Percentiles rank a stretch among this genome's conserved stretches.
phyloP scores from a whole-genome alignment of 179 eudicot species.

The Vitellaria paradoxa region DNA sequence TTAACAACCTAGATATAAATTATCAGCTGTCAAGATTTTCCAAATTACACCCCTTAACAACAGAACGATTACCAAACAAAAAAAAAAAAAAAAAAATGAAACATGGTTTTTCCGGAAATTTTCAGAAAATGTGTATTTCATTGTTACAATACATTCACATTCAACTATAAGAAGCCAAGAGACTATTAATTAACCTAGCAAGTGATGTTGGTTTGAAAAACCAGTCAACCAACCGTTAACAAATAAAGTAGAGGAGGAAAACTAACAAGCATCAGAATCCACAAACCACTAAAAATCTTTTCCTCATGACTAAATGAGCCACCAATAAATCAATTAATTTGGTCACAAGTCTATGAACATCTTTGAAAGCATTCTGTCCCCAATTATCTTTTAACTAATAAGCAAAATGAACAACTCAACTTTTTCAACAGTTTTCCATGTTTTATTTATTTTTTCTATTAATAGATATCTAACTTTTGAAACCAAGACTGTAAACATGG shows the following conservation, averaged over 20 bases:
- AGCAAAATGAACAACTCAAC: not conserved
- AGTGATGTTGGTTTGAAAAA: not conserved
- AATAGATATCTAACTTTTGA: not conserved
- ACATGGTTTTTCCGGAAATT: not conserved
- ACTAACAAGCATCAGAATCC: not conserved
- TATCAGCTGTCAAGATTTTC: not conserved
- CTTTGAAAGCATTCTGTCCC: not conserved
- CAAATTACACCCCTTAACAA: not conserved
- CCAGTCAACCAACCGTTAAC: not conserved
- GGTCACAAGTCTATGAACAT: not conserved
- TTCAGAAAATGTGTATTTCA: not conserved
- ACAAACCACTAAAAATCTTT: not conserved
- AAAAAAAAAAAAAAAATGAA: not conserved
- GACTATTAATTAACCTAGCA: not conserved
- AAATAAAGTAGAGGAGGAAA: constrained; percentile 1
- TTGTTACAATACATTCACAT: not conserved
- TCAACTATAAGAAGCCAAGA: not conserved
- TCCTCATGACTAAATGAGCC: not conserved
- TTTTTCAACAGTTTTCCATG: not conserved
- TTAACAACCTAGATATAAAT: not conserved
- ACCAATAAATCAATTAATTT: not conserved
- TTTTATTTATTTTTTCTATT: not conserved
- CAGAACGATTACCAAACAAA: not conserved
- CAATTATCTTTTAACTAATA: not conserved
- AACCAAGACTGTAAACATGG: not conserved